phyloP scores from a whole-genome alignment of 139 green algal genomes.

The Chlorella sp. region DNA sequence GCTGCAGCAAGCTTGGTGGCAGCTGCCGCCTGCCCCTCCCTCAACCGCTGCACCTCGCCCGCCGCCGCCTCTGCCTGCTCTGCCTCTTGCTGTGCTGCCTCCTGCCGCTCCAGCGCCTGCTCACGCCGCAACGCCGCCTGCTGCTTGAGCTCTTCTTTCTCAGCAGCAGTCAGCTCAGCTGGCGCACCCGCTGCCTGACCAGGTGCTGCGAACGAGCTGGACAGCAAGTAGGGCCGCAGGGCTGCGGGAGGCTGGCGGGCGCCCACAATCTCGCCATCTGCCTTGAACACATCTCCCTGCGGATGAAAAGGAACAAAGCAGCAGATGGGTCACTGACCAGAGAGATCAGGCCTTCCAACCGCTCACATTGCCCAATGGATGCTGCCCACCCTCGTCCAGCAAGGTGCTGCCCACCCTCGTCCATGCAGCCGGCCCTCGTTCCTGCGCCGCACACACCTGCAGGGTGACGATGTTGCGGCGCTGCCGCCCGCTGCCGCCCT shows the following conservation, averaged over 20 bases:
- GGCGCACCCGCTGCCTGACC: neutral
- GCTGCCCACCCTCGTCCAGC: too few relatives aligned
- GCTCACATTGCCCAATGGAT: too few relatives aligned
- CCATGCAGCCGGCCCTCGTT: too few relatives aligned
- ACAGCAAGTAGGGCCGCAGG: conserved; percentile 12
- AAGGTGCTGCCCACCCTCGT: too few relatives aligned
- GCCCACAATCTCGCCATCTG: conserved; percentile 70
- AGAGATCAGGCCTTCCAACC: neutral
- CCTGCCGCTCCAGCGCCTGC: neutral
- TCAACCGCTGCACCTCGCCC: neutral
- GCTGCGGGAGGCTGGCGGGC: neutral
- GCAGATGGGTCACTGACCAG: too few relatives aligned
- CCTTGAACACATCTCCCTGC: conserved; percentile 74
- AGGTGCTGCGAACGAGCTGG: neutral
- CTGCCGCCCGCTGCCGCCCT: neutral
- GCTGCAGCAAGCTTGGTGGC: conserved; percentile 24
- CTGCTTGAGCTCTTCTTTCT: neutral
- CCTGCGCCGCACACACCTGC: neutral
- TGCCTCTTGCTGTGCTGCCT: neutral
- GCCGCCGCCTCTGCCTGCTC: neutral
- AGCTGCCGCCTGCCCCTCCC: neutral
- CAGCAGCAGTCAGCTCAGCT: neutral
- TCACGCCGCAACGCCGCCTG: neutral
- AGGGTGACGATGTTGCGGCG: conserved; percentile 4
- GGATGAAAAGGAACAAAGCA: neutral